Base-by-base conservation (phyloP, 495 filamentous ascomycete species). In the Echria macrotheca region DNA sequence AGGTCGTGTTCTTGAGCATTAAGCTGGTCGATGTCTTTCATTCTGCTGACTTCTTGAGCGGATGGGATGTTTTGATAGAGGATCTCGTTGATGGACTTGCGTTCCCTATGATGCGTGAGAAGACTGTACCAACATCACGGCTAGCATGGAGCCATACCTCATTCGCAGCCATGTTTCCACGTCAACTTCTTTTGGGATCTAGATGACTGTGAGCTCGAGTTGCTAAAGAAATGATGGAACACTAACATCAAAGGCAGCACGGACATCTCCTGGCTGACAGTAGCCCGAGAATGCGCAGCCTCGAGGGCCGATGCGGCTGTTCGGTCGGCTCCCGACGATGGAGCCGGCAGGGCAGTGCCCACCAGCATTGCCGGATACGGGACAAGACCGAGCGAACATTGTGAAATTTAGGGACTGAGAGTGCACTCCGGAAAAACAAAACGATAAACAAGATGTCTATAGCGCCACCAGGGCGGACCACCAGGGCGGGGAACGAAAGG, bases 1-100 rank as follows among this genome's bases (percentile, higher is more conserved):
- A 78, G 56, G 23, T 75, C 73, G 15, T 71, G 64, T 22, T 73
- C 68, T 31, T 55, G 56, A 10, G 66, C 72, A 18, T 67, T 69
- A 28, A 77, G 69, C 10, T 60, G 43, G 54, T 78, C 74, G 50
- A 73, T 58, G 32, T 69, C 66, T 23, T 61, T 57, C 44, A 65
- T 54, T 11, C 44, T 32, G 32, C 64, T 67, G 40, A 67, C 63
- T 32, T 61, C 56, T 9, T 54, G 35, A 10, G 55, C 58, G 1
- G 59, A 54, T 5, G 66, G 66, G 14, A 69, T 61, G 24, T 66
- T 58, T 17, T 52, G 33, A 42, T 69, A 69, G 2, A 69, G 56
- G 32, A 69, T 19, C 7, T 69, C 61, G 50, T 69, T 69, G 52
- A 69, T 66, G n/a, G 66, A 55, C 49, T 65, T 69, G 24, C 66